Evolutionary conservation across 495 filamentous ascomycete species (phyloP).

Genomic region (Ramalina intermedia): DNA sequence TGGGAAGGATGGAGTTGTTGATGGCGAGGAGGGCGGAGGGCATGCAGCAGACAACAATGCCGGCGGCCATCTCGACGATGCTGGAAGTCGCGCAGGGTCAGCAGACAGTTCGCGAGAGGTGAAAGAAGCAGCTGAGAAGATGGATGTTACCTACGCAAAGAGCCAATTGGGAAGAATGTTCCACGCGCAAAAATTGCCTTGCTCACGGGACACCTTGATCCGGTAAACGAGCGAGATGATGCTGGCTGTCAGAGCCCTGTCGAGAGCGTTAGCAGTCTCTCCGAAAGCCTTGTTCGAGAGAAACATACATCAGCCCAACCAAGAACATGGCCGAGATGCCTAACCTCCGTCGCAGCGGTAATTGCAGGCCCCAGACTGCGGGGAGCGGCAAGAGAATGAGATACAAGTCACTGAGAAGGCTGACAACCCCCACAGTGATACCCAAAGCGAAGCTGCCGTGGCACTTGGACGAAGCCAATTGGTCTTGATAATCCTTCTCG

Average conservation of each 20-base stretch:
- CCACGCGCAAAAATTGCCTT: neutral
- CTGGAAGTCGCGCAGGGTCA: neutral
- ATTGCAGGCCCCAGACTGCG: constrained; percentile 8
- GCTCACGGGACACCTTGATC: neutral
- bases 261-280: neutral
- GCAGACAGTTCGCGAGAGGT: neutral
- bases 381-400: constrained; percentile 13
- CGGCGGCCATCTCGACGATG: constrained; percentile 3
- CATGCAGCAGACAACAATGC: constrained; percentile 4
- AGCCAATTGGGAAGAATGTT: constrained; percentile 2
- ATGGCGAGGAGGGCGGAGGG: constrained; percentile 1
- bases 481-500: neutral
- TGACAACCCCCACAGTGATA: constrained; percentile 2
- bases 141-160: neutral
- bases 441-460: neutral
- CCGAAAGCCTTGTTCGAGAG: neutral
- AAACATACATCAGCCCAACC: constrained; percentile 9
- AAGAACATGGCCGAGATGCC: constrained; percentile 10
- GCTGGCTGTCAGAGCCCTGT: neutral
- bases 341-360: constrained; percentile 9
- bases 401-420: constrained; percentile 11
- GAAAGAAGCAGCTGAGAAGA: neutral
- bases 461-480: neutral
- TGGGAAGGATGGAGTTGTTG: neutral
- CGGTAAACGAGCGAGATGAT: constrained; percentile 1